Base-by-base conservation (phyloP, 306 rosid genomes). In the Cucumis cinereus region DNA sequence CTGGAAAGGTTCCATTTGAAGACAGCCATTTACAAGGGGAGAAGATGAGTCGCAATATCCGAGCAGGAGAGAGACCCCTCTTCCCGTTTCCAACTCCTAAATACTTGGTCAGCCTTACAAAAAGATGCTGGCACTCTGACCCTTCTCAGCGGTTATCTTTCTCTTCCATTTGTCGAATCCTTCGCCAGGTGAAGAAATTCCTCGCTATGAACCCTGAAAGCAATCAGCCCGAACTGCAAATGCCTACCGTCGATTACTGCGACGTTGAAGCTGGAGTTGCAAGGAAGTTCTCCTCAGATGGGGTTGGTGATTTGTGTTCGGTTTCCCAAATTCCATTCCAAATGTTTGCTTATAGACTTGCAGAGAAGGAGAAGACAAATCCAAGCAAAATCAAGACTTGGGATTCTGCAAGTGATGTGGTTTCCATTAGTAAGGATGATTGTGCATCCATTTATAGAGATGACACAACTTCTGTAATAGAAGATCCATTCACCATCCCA, bases 1-100 rank as follows among this genome's bases (percentile, higher is more conserved):
- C 98, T 3, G 97, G 99, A 53, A 95, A 95, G 79, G 84, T 95
- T 8, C 96, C 99, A 11, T 90, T 92, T 49, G 97, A 92, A 67
- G 97, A 91, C 52, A 68, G 81, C 14, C 92, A 91, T 78, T 88
- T 90, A 74, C 93, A 87, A 83, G 98, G 96, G 64, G 92, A 88
- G 11, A 86, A 89, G 79, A 89, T 84, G 23, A 86, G 68, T 36
- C 81, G 84, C 53, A 92, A 90, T 47, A 87, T 95, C 57, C 83
- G 82, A 80, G 92, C 90, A 7, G 99, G 98, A 54, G 98, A 93
- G 80, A 85, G 99, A 75, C 99, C 99, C 55, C 90, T 95, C 20
- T 95, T 95, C 63, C 96, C 99, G n/a, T 72, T 67, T 61, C 90
- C 82, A 63, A 84, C 92, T 5, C 99, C 99, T 3, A 95, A 90